These are phyloP conservation scores for Hirschioporus abietinus DNA, from an alignment of 768 basidiomycete genomes.

Conservation along the genomic window DNA sequence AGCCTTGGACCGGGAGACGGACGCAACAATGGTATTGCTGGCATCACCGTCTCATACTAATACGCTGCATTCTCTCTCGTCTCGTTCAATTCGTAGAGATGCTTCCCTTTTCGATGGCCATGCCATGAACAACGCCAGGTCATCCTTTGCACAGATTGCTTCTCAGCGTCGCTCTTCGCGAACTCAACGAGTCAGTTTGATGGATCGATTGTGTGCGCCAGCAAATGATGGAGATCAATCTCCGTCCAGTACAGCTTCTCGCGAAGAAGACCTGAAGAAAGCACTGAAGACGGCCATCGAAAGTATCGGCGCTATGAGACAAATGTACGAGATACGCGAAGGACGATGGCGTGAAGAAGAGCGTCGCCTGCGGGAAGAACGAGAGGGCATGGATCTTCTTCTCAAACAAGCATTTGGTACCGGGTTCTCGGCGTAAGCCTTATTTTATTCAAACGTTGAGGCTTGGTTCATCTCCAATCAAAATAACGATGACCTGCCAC, in stretches of 20 bases:
- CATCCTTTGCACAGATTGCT: conserved; percentile 56
- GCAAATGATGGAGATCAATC: conserved; percentile 49
- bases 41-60: conserved; percentile 72
- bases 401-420: conserved; percentile 58
- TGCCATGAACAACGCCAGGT: conserved; percentile 47
- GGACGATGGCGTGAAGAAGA: conserved; percentile 69
- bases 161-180: conserved; percentile 44
- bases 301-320: conserved; percentile 56
- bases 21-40: conserved; percentile 68
- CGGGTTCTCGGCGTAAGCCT: conserved; percentile 16
- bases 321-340: conserved; percentile 66
- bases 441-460: neutral
- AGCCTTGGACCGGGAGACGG: conserved; percentile 73
- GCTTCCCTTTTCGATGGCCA: conserved; percentile 38
- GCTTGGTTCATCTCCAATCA: neutral
- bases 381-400: conserved; percentile 60
- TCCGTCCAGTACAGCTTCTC: conserved; percentile 43
- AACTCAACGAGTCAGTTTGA: conserved; percentile 44
- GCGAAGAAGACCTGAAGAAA: conserved; percentile 61
- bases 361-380: conserved; percentile 56
- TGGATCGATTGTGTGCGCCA: conserved; percentile 35
- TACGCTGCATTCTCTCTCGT: conserved; percentile 58
- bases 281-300: conserved; percentile 65
- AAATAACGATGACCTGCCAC: conserved; percentile 2
- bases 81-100: conserved; percentile 64